phyloP scores from a whole-genome alignment of 2,329 filamentous ascomycete genomes.

The Aspergillus clavatus region DNA sequence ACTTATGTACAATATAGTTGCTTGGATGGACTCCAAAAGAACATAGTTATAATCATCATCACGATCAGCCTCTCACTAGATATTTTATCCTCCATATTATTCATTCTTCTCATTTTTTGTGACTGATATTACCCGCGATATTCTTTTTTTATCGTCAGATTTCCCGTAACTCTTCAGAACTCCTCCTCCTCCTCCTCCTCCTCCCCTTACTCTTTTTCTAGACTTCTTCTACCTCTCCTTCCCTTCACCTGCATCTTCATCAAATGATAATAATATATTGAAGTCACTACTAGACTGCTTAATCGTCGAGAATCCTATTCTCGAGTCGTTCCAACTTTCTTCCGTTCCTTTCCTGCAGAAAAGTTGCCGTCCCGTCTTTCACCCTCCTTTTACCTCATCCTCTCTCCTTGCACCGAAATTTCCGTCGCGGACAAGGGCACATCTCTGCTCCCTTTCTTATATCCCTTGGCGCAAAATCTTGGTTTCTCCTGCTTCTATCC shows the following conservation, averaged over 20 bases:
- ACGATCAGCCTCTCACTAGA: no score
- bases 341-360: slow-evolving; percentile 3
- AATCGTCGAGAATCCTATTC: not conserved
- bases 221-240: slow-evolving; percentile 18
- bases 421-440: not conserved
- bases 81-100: no score
- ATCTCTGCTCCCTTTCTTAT: not conserved
- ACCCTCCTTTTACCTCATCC: not conserved
- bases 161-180: slow-evolving; percentile 2
- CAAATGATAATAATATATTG: not conserved
- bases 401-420: not conserved
- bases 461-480: not conserved
- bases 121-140: no score
- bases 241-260: not conserved
- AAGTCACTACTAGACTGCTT: no score
- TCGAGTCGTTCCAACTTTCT: not conserved
- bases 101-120: no score
- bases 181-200: slow-evolving; percentile 5
- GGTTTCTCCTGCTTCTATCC: no score
- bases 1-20: no score
- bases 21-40: no score
- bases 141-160: not conserved
- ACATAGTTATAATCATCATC: no score
- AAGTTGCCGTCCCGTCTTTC: not conserved
- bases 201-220: slow-evolving; percentile 1